Base-by-base conservation (phyloP, 164 flowering plant species). In the Magnolia changhungtana region DNA sequence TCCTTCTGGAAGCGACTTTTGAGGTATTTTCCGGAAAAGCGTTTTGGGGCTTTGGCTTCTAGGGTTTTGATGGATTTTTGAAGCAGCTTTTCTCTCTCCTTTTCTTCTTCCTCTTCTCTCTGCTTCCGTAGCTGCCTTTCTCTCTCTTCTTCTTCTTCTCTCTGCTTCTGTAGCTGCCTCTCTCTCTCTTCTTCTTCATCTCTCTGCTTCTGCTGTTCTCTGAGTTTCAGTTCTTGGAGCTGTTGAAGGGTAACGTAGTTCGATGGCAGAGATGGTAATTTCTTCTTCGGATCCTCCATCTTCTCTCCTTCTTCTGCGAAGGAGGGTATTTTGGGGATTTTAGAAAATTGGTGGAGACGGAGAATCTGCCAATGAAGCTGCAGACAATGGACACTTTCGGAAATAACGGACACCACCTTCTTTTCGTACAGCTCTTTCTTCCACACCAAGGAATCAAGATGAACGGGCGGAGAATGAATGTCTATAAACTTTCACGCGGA, bases 231-330 rank as follows among this genome's bases (percentile, higher is more conserved):
- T 29, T 78, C 73, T 64, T 78, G 68, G 11, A 78, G 80, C 19
- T 68, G 75, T 50, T 69, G 80, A 5, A 78, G 76, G 1, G 74
- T 68, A 14, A 78, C 73, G 55, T 67, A 78, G 70, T 74, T 78
- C 27, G 77, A 45, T 10, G 80, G 80, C 50, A 74, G 61, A 24
- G 74, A 19, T 2, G 69, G 74, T 8, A 59, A 37, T 2, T 59
- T 78, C 20, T 31, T 59, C 27, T 14, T 69, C 55, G 27, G 73
- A 59, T 78, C 78, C 65, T 76, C 80, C 71, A 73, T 51, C 20
- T 31, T 55, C 16, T 67, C 80, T 63, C 71, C 31, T n/a, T 50
- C 61, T 51, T 8, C 23, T 8, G 8, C 18, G 67, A 64, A 18
- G 67, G 18, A 64, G 45, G 45, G 45, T 37, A 20, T 19, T 64